These are phyloP conservation scores for Coniella vitis DNA, from an alignment of 2,329 filamentous ascomycete species.

Conservation along the genomic window DNA sequence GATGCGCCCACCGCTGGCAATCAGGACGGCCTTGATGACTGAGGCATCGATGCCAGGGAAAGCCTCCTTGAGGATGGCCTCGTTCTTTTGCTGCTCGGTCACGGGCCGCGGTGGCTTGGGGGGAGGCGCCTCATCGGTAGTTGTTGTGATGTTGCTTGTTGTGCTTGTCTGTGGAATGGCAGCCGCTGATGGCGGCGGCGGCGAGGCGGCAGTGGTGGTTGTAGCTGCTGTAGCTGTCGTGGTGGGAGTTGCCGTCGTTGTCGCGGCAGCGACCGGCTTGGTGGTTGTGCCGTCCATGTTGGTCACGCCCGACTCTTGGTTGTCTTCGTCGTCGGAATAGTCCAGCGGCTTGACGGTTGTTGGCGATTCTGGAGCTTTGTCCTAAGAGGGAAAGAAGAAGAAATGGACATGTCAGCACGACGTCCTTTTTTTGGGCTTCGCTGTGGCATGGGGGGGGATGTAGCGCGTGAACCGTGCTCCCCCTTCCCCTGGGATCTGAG, in stretches of 20 bases:
- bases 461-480: constrained; percentile 16
- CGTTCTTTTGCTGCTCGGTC: constrained; percentile 76
- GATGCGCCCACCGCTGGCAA: constrained; percentile 77
- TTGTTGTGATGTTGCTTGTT: too few relatives aligned
- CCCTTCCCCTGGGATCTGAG: constrained; percentile 7
- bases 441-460: constrained; percentile 2
- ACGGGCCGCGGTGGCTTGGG: constrained; percentile 80
- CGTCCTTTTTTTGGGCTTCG: not conserved
- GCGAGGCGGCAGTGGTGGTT: constrained; percentile 1
- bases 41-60: constrained; percentile 76
- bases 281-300: constrained; percentile 28
- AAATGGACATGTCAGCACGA: constrained; percentile 1
- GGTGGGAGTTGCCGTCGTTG: constrained; percentile 21
- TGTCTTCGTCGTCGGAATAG: constrained; percentile 65
- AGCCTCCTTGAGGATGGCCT: constrained; percentile 84
- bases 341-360: constrained; percentile 60
- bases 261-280: constrained; percentile 16
- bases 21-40: constrained; percentile 81
- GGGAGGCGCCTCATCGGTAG: constrained; percentile 44
- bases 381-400: not conserved
- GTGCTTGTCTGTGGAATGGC: constrained; percentile 20
- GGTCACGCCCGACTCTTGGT: constrained; percentile 51
- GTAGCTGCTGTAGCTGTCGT: constrained; percentile 15
- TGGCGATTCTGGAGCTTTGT: constrained; percentile 49
- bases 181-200: constrained; percentile 14